Base-by-base conservation (phyloP, 176 grass and related monocot genomes). In the Aegilops tauschii region DNA sequence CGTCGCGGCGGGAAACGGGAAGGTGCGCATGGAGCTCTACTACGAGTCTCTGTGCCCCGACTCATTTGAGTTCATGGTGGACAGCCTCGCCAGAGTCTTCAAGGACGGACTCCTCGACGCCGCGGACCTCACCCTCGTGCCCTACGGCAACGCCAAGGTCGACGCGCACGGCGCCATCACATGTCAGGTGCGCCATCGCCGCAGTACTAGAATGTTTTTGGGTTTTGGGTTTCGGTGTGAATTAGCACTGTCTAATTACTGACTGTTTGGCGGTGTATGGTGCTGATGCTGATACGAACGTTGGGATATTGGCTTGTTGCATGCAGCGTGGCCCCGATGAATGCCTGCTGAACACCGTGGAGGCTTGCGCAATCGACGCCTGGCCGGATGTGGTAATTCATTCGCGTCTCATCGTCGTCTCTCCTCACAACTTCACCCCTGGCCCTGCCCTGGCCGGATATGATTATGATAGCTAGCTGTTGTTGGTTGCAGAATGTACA, bases 271-370 rank as follows among this genome's bases (percentile, higher is more conserved):
- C 0, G 10, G 37, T 73, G 70, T 39, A 16, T 67, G 3, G 23
- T 54, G 75, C 62, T 39, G 13, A 64, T 13, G 17, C 40, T 87
- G 35, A 90, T 20, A 4, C 16, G 0, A 16, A 50, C 3, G 9
- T 20, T 80, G 58, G 72, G 13, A 65, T 88, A 59, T 36, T 88
- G 32, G 47, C 14, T 83, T 25, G 10, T 81, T 89, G 50, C 91
- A 95, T 89, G 50, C 91, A 95, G 93, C 93, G 93, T 87, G 93
- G 95, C 21, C 37, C 79, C 35, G 82, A 95, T 17, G 95, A 98
- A 70, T 98, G 95, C 78, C 17, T 95, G 2, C 91, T 98, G 34
- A 98, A 98, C 66, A 93, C 89, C 20, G 83, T 95, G 65, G 95
- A 98, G 82, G 93, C 83, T 79, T 98, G 93, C 82, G 93, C 91